Percentiles rank a stretch among this genome's conserved stretches.
phyloP scores from a whole-genome alignment of 805 yeast genomes.

The Danielozyma ontarioensis region DNA sequence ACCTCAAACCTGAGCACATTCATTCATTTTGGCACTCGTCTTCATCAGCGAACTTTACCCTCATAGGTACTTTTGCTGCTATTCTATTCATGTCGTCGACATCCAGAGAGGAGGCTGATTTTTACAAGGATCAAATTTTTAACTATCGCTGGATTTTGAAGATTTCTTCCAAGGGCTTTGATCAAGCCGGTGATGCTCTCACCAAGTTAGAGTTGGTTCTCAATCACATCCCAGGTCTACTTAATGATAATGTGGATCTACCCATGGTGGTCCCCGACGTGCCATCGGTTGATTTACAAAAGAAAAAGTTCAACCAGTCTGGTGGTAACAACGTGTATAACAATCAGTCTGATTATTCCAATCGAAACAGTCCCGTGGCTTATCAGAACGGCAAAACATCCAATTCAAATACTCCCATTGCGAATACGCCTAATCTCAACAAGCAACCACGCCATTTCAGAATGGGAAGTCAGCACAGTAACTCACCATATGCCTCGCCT shows the following conservation, averaged over 20 bases:
- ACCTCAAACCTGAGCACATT: constrained; percentile 74
- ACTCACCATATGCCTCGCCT: constrained; percentile 15
- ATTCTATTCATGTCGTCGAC: constrained; percentile 66
- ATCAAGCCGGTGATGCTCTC: constrained; percentile 72
- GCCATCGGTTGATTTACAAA: constrained; percentile 16
- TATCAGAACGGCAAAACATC: constrained; percentile 1
- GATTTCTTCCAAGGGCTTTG: constrained; percentile 70
- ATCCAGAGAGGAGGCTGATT: constrained; percentile 53
- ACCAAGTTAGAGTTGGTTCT: constrained; percentile 66
- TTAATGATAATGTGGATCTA: constrained; percentile 33
- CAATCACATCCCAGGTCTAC: constrained; percentile 68
- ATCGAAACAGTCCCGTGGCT: constrained; percentile 1
- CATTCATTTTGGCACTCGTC: constrained; percentile 90
- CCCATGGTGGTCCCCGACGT: constrained; percentile 34
- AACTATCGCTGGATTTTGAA: constrained; percentile 75
- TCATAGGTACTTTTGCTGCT: constrained; percentile 86
- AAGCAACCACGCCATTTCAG: constrained; percentile 1
- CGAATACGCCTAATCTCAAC: background rate
- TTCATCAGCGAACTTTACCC: constrained; percentile 69
- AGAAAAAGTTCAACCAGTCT: constrained; percentile 2
- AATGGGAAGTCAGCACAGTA: constrained; percentile 2
- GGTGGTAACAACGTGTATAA: constrained; percentile 4
- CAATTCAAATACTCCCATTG: background rate
- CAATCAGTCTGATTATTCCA: constrained; percentile 3
- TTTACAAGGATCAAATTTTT: constrained; percentile 62